Conservation (phyloP, 108 stramenopile genomes). For the Nannochloropsis salina region DNA sequence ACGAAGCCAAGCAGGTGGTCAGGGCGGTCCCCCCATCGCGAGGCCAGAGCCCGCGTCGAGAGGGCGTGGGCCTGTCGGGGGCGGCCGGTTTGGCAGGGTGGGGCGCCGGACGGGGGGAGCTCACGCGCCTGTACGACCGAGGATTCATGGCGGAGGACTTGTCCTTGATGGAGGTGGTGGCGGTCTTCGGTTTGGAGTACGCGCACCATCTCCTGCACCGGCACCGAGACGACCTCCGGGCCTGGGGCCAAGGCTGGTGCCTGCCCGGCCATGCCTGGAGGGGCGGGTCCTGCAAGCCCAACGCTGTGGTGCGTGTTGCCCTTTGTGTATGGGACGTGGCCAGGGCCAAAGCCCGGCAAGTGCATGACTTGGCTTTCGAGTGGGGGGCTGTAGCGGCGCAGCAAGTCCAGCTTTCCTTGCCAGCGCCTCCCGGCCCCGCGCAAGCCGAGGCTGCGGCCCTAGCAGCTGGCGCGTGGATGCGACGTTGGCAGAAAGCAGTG, state of each 20-base stretch:
- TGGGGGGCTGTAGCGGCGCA: constrained; percentile 4
- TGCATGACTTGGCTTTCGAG: not conserved
- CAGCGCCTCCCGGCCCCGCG: not conserved
- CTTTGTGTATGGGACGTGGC: not conserved
- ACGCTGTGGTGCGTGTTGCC: not conserved
- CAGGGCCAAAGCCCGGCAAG: not conserved
- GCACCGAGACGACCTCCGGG: not conserved
- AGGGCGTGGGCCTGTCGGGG: not conserved
- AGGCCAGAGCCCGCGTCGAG: not conserved
- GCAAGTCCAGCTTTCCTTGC: not conserved
- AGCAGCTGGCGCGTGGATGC: not conserved
- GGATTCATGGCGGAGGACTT: not conserved
- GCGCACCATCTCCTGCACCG: not conserved
- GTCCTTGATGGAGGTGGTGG: not conserved
- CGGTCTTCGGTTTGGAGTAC: constrained; percentile 12
- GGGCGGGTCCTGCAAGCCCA: not conserved
- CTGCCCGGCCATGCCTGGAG: not conserved
- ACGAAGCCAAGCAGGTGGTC: constrained; percentile 13
- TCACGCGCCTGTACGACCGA: not conserved
- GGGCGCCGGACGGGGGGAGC: not conserved
- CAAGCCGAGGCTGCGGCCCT: not conserved
- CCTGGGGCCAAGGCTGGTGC: not conserved
- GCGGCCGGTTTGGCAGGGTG: not conserved
- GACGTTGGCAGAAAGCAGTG: not conserved
- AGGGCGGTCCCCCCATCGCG: not conserved